phyloP scores from a whole-genome alignment of 306 rosid genomes.

The Citrullus colocynthis region DNA sequence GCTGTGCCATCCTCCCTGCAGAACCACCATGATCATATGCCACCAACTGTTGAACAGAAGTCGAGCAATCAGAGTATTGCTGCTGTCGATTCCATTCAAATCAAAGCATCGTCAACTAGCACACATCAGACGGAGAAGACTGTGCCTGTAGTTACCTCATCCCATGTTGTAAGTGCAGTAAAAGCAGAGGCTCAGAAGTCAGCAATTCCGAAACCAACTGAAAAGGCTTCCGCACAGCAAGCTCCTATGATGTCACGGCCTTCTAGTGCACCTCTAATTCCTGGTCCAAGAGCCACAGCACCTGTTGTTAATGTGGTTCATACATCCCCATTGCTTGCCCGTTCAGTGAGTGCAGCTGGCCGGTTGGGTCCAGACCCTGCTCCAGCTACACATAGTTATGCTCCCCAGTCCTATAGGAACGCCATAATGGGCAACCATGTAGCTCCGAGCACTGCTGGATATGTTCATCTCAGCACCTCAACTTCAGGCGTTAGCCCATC shows the following conservation, averaged over 20 bases:
- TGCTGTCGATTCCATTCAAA: slow-evolving; percentile 26
- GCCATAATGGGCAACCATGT: slow-evolving; percentile 76
- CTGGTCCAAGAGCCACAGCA: slow-evolving; percentile 64
- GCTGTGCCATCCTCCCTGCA: slow-evolving; percentile 36
- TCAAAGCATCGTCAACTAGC: slow-evolving; percentile 30
- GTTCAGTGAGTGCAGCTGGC: slow-evolving; percentile 79
- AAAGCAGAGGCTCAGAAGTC: slow-evolving; percentile 50
- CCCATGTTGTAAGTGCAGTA: slow-evolving; percentile 25
- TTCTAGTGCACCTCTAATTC: slow-evolving; percentile 75
- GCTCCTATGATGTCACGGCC: slow-evolving; percentile 57
- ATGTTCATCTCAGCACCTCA: slow-evolving; percentile 39
- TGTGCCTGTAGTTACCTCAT: slow-evolving; percentile 26
- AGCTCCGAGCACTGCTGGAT: slow-evolving; percentile 36
- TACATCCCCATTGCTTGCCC: slow-evolving; percentile 56
- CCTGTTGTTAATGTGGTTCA: slow-evolving; percentile 66
- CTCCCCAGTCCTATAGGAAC: slow-evolving; percentile 85
- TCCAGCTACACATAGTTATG: slow-evolving; percentile 57
- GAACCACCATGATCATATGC: slow-evolving; percentile 35
- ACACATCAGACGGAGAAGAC: slow-evolving; percentile 39
- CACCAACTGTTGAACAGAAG: slow-evolving; percentile 28
- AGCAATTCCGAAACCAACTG: slow-evolving; percentile 36
- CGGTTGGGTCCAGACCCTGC: slow-evolving; percentile 83
- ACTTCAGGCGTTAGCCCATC: slow-evolving; percentile 40
- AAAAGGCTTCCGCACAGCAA: slow-evolving; percentile 38
- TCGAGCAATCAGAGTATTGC: slow-evolving; percentile 28